Evolutionary conservation across 2,329 filamentous ascomycete species (phyloP).

Genomic region (Colletotrichum sojae): DNA sequence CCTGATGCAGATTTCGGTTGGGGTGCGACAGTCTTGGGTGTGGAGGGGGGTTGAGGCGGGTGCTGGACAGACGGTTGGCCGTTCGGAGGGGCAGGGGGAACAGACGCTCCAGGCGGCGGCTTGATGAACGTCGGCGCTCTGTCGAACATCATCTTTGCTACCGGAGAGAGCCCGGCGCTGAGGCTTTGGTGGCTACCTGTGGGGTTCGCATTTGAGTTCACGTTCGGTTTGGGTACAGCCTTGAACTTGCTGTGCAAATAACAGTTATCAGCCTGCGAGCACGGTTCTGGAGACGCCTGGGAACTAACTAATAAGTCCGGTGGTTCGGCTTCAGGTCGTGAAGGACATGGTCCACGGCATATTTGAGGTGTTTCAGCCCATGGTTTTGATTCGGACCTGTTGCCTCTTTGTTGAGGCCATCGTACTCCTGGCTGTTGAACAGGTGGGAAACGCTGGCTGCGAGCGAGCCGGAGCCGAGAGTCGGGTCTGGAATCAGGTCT

Average conservation of each 20-base stretch:
- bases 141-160: conserved; percentile 64
- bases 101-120: conserved; percentile 53
- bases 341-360: conserved; percentile 81
- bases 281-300: neutral
- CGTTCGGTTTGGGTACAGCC: conserved; percentile 55
- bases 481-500: conserved; percentile 78
- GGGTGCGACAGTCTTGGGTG: conserved; percentile 39
- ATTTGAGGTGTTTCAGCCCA: conserved; percentile 65
- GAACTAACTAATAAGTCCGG: conserved; percentile 75
- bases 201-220: conserved; percentile 46
- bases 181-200: conserved; percentile 44
- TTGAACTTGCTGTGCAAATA: conserved; percentile 68
- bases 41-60: conserved; percentile 31
- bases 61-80: conserved; percentile 42
- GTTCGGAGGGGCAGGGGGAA: conserved; percentile 46
- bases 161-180: conserved; percentile 62
- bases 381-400: conserved; percentile 71
- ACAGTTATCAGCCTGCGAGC: conserved; percentile 47
- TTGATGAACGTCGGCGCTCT: conserved; percentile 58
- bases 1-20: conserved; percentile 34
- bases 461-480: conserved; percentile 69
- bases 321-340: conserved; percentile 81
- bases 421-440: conserved; percentile 70
- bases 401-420: conserved; percentile 80
- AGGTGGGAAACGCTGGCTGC: conserved; percentile 65